phyloP scores from a whole-genome alignment of 257 asterid species.

The Fraxinus cuspidata region DNA sequence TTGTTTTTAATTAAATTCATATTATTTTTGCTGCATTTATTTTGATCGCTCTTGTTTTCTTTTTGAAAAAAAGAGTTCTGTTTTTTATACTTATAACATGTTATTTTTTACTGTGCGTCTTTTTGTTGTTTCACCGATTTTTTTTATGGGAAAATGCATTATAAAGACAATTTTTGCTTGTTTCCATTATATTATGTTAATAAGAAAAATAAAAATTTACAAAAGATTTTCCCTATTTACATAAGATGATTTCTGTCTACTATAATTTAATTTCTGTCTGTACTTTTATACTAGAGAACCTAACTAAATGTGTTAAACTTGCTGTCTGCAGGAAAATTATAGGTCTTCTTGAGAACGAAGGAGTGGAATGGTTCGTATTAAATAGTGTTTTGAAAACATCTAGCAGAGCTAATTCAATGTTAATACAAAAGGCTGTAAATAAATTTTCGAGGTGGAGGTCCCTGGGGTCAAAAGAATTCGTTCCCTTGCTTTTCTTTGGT shows the following conservation, averaged over 20 bases:
- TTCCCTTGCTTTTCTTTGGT: slow-evolving; percentile 5
- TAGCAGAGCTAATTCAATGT: slow-evolving; percentile 33
- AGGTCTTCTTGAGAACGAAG: not conserved
- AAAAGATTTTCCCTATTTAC: no score
- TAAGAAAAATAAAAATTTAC: not conserved
- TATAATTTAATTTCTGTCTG: not conserved
- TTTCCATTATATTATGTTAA: not conserved
- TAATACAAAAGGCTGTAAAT: slow-evolving; percentile 32
- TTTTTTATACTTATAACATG: no score
- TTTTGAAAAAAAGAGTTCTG: not conserved
- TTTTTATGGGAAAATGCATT: not conserved
- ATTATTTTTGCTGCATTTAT: not conserved
- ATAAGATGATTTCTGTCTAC: not conserved
- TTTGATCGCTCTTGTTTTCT: not conserved
- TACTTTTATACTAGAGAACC: not conserved
- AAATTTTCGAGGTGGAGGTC: slow-evolving; percentile 39
- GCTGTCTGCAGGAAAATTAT: not conserved
- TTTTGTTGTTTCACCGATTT: not conserved
- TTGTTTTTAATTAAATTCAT: no score
- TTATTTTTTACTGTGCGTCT: not conserved
- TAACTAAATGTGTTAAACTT: not conserved
- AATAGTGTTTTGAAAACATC: not conserved
- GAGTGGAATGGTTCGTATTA: not conserved
- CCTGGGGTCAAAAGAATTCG: slow-evolving; percentile 23
- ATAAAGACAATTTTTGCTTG: no score